Evolutionary conservation across 1,284 basidiomycete species (phyloP), one percentile per base, ranked within the genome.

Genomic region (Sparassis latifolia): DNA sequence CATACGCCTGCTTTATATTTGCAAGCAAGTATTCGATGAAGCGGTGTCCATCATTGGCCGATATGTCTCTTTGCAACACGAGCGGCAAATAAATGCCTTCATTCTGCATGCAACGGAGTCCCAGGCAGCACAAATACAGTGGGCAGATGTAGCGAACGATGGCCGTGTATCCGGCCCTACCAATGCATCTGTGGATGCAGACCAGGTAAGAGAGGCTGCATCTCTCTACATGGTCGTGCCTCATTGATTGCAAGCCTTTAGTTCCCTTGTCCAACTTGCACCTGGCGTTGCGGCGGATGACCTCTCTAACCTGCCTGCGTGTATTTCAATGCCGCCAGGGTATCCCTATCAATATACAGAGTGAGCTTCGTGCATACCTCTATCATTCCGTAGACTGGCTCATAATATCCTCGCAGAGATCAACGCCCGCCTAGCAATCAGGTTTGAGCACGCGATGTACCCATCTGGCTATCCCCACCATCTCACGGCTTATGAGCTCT

Each of bases 71-170:
- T 65, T 75, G 33, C 54, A 59, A 46, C 62, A 71, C 57, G 73
- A 73, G 61, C 57, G 58, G 45, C 67, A 76, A 52, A 69, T 73
- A 33, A 54, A 58, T 39, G 60, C 59, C 33, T 69, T 69, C 58
- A 45, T 64, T 42, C 46, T 52, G 40, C 48, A 48, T 49, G 59
- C 64, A 32, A 53, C 51, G 20, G 55, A 57, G 3, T 51, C 57
- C 47, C 43, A 55, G 33, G 55, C 53, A 42, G 51, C 59, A 33
- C 62, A 50, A 33, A 58, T 74, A 38, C 51, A 56, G 5, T 68
- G 61, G 57, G 66, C 66, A 28, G 73, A 75, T 56, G 69, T 72
- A 44, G 70, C 69, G 42, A 74, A 72, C 52, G 72, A 75, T 52
- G 65, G 67, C 42, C 68, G 69, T 49, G 54, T 70, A 44, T 55